Conservation (phyloP, 2,329 filamentous ascomycete genomes). For the Beauveria sp. region DNA sequence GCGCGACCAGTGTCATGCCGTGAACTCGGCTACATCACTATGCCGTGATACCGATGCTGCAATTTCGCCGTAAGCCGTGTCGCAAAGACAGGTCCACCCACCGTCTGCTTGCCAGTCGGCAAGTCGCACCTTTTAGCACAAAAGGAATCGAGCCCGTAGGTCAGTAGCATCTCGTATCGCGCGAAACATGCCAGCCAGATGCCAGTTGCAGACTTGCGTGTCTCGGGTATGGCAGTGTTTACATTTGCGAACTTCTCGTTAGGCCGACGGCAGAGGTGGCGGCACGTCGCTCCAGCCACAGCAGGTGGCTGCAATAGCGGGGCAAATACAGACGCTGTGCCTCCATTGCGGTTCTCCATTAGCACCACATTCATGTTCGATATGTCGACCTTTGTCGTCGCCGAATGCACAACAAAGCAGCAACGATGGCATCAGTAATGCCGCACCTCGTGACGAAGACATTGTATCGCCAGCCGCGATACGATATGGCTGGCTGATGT, state of each 20-base stretch:
- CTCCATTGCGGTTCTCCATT: not conserved
- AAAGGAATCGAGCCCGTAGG: not conserved
- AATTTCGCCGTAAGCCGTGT: not conserved
- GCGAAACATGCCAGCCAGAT: not conserved
- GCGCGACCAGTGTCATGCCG: not conserved
- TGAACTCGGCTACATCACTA: not conserved
- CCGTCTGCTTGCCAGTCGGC: not conserved
- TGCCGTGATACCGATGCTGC: not conserved
- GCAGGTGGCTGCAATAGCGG: not conserved
- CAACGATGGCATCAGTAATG: not conserved
- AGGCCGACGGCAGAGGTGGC: not conserved
- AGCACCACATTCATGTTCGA: not conserved
- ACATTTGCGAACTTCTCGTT: conserved; percentile 2
- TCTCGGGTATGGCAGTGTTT: not conserved
- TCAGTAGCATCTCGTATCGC: not conserved
- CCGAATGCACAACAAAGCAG: not conserved
- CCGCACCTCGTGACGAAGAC: not conserved
- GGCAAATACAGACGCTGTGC: not conserved
- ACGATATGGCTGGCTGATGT: not conserved
- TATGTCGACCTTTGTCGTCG: not conserved
- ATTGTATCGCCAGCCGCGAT: not conserved
- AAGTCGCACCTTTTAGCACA: not conserved
- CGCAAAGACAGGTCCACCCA: not conserved
- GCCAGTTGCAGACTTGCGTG: not conserved
- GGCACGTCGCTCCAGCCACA: not conserved